These are phyloP conservation scores for Cyberlindnera suaveolens DNA, from an alignment of 805 yeast species.

Conservation along the genomic window DNA sequence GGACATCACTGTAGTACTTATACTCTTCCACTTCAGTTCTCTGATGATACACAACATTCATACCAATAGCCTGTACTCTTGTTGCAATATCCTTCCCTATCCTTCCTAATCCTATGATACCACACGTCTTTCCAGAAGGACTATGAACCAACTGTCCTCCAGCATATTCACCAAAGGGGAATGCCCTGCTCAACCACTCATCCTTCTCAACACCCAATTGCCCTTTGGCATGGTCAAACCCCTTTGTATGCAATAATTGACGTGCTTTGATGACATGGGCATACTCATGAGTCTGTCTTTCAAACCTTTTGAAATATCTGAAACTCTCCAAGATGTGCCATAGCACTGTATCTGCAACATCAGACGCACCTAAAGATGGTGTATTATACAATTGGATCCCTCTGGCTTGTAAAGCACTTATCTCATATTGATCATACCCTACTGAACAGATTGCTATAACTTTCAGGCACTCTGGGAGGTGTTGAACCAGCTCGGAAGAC, in stretches of 20 bases:
- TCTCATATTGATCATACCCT: slow-evolving; percentile 49
- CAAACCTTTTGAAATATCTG: slow-evolving; percentile 41
- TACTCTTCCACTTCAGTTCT: slow-evolving; percentile 34
- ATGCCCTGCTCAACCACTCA: slow-evolving; percentile 11
- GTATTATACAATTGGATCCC: slow-evolving; percentile 42
- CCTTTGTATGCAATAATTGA: slow-evolving; percentile 27
- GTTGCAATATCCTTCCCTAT: slow-evolving; percentile 51
- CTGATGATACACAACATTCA: slow-evolving; percentile 53
- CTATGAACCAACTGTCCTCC: slow-evolving; percentile 28
- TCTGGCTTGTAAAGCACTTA: slow-evolving; percentile 30
- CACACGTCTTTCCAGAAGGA: slow-evolving; percentile 46
- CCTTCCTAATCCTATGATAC: slow-evolving; percentile 55
- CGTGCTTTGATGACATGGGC: slow-evolving; percentile 39
- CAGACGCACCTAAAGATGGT: slow-evolving; percentile 43
- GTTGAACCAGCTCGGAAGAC: slow-evolving; percentile 33
- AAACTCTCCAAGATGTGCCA: slow-evolving; percentile 50
- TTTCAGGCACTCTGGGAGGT: slow-evolving; percentile 40
- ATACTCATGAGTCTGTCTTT: slow-evolving; percentile 23
- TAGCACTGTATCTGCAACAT: slow-evolving; percentile 60
- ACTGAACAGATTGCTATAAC: slow-evolving; percentile 50
- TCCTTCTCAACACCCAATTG: slow-evolving; percentile 21
- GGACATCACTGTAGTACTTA: slow-evolving; percentile 27
- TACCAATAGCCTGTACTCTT: slow-evolving; percentile 46
- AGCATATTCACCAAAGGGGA: slow-evolving; percentile 34
- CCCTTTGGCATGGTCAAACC: slow-evolving; percentile 25